phyloP scores from a whole-genome alignment of 2,329 filamentous ascomycete genomes.

The Camptophora hylomeconis region DNA sequence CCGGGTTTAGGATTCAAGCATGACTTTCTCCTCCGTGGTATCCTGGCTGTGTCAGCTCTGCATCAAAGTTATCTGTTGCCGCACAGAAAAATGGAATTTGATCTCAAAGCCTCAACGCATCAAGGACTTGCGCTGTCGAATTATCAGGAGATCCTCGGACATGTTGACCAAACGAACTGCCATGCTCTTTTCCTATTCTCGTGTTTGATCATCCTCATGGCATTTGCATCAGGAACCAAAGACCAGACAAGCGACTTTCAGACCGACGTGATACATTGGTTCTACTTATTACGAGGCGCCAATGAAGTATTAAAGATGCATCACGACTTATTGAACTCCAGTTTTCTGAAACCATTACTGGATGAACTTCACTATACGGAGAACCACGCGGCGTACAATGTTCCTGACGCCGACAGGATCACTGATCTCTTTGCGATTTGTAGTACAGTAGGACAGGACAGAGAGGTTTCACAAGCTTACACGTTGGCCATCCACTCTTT shows the following conservation, averaged over 20 bases:
- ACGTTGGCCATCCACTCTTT: conserved; percentile 20
- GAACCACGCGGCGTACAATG: conserved; percentile 17
- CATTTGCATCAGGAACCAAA: conserved; percentile 20
- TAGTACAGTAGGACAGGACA: conserved; percentile 15
- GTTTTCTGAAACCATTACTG: conserved; percentile 20
- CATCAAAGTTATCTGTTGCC: conserved; percentile 29
- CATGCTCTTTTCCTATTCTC: conserved; percentile 30
- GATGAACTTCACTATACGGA: conserved; percentile 19
- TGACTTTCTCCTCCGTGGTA: conserved; percentile 31
- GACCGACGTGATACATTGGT: conserved; percentile 20
- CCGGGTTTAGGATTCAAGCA: conserved; percentile 28
- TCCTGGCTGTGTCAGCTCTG: conserved; percentile 31
- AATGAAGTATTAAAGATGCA: conserved; percentile 21
- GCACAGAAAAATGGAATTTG: conserved; percentile 22
- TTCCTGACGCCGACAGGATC: conserved; percentile 18
- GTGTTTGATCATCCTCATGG: conserved; percentile 27
- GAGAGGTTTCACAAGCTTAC: conserved; percentile 18
- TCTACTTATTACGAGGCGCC: conserved; percentile 20
- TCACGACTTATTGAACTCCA: conserved; percentile 16
- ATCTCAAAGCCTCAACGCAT: conserved; percentile 24
- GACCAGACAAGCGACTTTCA: conserved; percentile 16
- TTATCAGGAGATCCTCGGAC: conserved; percentile 22
- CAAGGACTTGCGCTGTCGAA: conserved; percentile 24
- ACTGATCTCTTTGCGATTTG: conserved; percentile 20
- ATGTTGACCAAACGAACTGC: conserved; percentile 28